Conservation (phyloP, 805 yeast genomes). For the Yarrowia sp. region DNA sequence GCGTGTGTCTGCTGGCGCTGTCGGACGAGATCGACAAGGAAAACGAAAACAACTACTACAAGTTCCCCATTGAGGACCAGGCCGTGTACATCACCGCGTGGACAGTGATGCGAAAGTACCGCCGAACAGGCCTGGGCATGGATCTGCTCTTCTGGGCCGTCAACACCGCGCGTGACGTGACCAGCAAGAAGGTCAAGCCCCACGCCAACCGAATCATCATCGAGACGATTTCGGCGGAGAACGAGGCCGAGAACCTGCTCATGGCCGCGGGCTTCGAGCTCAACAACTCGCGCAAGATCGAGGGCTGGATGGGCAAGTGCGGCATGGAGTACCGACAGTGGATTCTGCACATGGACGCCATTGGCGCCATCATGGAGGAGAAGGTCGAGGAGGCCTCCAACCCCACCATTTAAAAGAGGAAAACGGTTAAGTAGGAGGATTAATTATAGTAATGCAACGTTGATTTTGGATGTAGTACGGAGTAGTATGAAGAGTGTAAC, state of each 20-base stretch:
- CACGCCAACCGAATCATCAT: conserved; percentile 15
- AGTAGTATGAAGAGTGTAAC: no score
- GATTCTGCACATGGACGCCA: conserved; percentile 23
- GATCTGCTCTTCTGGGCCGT: conserved; percentile 28
- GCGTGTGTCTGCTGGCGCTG: conserved; percentile 19
- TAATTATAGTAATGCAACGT: not conserved
- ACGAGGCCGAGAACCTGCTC: conserved; percentile 21
- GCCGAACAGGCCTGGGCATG: conserved; percentile 25
- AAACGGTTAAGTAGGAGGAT: not conserved
- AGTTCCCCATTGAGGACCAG: conserved; percentile 25
- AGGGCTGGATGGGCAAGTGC: conserved; percentile 26
- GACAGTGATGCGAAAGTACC: conserved; percentile 28
- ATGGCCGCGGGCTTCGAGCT: conserved; percentile 17
- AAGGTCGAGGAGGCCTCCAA: not conserved
- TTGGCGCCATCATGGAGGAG: conserved; percentile 20
- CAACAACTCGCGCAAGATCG: conserved; percentile 11
- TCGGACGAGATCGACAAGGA: conserved; percentile 14
- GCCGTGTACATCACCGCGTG: conserved; percentile 22
- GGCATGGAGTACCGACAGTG: conserved; percentile 26
- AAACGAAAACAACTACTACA: conserved; percentile 23
- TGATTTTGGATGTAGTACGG: no score
- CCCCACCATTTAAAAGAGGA: not conserved
- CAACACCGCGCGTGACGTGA: conserved; percentile 13
- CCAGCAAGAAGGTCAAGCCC: conserved; percentile 24
- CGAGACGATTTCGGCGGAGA: conserved; percentile 21